phyloP scores from a whole-genome alignment of 345 rosid species.

The Acer saccharum region DNA sequence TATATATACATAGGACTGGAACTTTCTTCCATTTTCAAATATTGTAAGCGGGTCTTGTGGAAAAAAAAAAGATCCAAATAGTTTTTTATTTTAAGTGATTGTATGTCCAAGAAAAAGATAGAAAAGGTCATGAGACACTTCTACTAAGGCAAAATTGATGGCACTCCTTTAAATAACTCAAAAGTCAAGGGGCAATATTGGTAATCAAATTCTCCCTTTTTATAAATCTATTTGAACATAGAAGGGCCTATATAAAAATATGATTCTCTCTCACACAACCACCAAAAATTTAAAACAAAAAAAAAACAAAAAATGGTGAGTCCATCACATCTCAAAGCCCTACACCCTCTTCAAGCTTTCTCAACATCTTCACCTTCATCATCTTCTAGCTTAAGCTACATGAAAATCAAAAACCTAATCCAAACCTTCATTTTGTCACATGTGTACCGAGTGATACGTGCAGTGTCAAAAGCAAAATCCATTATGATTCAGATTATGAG shows the following conservation, averaged over 20 bases:
- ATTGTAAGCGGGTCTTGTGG: constrained; percentile 31
- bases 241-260: neutral
- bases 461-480: constrained; percentile 58
- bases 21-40: constrained; percentile 26
- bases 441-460: constrained; percentile 50
- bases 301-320: constrained; percentile 22
- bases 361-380: constrained; percentile 48
- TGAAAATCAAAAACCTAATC: constrained; percentile 63
- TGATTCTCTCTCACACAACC: neutral
- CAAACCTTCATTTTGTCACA: constrained; percentile 62
- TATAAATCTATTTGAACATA: constrained; percentile 22
- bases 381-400: constrained; percentile 45
- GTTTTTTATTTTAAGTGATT: constrained; percentile 15
- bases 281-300: neutral
- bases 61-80: neutral
- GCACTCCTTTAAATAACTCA: constrained; percentile 34
- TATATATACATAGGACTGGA: neutral
- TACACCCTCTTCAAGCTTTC: constrained; percentile 31
- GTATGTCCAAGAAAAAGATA: constrained; percentile 24
- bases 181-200: constrained; percentile 39
- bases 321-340: constrained; percentile 27
- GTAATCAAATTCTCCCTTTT: constrained; percentile 32
- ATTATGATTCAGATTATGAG: constrained; percentile 45
- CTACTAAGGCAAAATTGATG: constrained; percentile 36
- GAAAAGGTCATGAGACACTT: constrained; percentile 13